A percentile compares a stretch with the other conserved stretches of the same genome.
Evolutionary conservation across 1,284 basidiomycete species (phyloP).

Genomic region (Leccinum pallidistipes): DNA sequence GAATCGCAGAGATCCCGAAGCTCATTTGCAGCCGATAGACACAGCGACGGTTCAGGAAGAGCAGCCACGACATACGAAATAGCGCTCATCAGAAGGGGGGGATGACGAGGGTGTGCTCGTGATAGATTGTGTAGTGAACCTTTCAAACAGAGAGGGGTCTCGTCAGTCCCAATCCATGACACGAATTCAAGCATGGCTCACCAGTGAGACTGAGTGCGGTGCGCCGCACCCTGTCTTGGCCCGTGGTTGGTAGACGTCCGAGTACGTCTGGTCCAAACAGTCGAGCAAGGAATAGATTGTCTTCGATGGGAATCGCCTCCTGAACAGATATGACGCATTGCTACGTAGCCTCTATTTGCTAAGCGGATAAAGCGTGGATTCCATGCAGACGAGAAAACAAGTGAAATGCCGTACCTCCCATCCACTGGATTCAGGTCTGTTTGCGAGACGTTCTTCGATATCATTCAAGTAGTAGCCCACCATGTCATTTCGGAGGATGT

Average conservation of each 20-base stretch:
- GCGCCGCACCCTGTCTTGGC: conserved; percentile 64
- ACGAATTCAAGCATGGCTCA: conserved; percentile 31
- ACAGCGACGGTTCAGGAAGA: conserved; percentile 62
- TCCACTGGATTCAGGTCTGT: conserved; percentile 37
- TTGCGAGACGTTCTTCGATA: conserved; percentile 52
- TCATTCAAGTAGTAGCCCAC: conserved; percentile 67
- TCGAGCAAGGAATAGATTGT: conserved; percentile 59
- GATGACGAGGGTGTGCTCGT: conserved; percentile 37
- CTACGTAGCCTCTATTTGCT: conserved; percentile 84
- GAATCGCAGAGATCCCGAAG: conserved; percentile 85
- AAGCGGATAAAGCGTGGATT: background rate
- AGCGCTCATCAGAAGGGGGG: conserved; percentile 37
- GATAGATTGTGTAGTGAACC: conserved; percentile 66
- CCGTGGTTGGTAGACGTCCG: conserved; percentile 62
- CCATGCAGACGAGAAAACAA: background rate
- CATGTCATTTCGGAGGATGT: conserved; percentile 83
- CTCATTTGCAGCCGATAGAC: conserved; percentile 75
- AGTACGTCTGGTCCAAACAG: conserved; percentile 74
- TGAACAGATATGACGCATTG: conserved; percentile 85
- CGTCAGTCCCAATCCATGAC: background rate
- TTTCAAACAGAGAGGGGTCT: conserved; percentile 29
- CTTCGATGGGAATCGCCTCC: conserved; percentile 81
- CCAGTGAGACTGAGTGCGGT: conserved; percentile 76
- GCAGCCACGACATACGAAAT: conserved; percentile 71
- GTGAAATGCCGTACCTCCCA: conserved; percentile 67